Conservation (phyloP, 805 yeast genomes). For the Kuraishia ogatae region DNA sequence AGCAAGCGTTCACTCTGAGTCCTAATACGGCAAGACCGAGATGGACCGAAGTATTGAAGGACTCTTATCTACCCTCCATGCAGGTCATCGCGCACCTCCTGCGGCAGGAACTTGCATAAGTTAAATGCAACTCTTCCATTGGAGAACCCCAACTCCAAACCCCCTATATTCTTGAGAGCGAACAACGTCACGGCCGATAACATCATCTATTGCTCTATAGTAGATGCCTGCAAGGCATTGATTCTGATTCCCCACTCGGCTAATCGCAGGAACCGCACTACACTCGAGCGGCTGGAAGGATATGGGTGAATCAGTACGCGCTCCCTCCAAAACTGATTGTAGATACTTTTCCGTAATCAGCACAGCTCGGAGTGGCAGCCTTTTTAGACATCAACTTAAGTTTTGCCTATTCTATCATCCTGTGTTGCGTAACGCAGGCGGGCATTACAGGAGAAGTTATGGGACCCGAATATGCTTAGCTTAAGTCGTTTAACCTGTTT, state of each 20-base stretch:
- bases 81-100: not conserved
- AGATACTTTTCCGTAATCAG: no score
- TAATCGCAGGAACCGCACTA: not conserved
- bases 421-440: no score
- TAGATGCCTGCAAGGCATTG: not conserved
- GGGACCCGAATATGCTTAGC: not conserved
- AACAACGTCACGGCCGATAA: not conserved
- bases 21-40: not conserved
- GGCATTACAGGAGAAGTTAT: no score
- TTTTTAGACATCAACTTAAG: no score
- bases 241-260: not conserved
- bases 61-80: not conserved
- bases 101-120: not conserved
- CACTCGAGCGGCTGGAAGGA: no score
- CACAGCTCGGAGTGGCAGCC: no score
- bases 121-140: not conserved
- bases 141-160: not conserved
- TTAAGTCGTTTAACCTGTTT: not conserved
- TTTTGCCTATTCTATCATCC: no score
- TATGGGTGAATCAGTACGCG: no score
- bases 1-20: not conserved
- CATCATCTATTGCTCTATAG: not conserved
- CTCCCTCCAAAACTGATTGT: no score
- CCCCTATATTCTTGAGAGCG: not conserved
- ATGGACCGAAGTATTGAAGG: not conserved